Evolutionary conservation across 345 rosid species (phyloP).

Genomic region (Syzygium aromaticum): DNA sequence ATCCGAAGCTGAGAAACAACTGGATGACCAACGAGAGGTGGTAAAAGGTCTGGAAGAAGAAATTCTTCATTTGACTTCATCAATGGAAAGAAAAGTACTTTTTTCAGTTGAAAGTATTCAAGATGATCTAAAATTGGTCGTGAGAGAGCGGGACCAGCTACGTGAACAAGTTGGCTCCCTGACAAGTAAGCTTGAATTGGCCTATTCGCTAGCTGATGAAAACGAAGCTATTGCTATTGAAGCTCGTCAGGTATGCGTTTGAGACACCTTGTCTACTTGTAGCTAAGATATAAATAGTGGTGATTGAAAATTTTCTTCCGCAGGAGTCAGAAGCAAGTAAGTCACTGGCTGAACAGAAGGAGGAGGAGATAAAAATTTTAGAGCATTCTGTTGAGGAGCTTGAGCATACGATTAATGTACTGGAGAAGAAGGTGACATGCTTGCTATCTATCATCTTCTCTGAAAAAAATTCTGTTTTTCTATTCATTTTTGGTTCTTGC

Average conservation of each 20-base stretch:
- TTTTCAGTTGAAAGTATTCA: conserved; percentile 37
- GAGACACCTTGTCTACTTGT: not conserved
- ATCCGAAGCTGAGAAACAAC: conserved; percentile 55
- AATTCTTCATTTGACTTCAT: conserved; percentile 50
- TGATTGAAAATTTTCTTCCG: not conserved
- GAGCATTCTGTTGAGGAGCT: conserved; percentile 88
- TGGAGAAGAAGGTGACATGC: conserved; percentile 68
- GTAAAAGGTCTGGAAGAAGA: conserved; percentile 70
- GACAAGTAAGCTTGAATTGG: conserved; percentile 58
- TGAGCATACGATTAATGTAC: conserved; percentile 65
- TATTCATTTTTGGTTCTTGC: not conserved
- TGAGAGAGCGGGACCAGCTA: conserved; percentile 53
- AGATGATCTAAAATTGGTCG: conserved; percentile 38
- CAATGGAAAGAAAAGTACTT: conserved; percentile 34
- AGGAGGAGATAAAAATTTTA: conserved; percentile 81
- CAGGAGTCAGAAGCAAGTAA: conserved; percentile 80
- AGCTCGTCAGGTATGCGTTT: conserved; percentile 58
- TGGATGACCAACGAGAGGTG: conserved; percentile 68
- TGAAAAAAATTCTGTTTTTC: not conserved
- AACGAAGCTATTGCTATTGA: conserved; percentile 76
- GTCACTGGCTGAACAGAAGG: conserved; percentile 73
- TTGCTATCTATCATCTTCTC: not conserved
- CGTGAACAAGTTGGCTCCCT: conserved; percentile 46
- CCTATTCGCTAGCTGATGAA: conserved; percentile 72
- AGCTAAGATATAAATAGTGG: not conserved